A percentile compares a stretch with the other conserved stretches of the same genome.
Conservation (phyloP, 768 basidiomycete species). For the Serpula lacrymans region DNA sequence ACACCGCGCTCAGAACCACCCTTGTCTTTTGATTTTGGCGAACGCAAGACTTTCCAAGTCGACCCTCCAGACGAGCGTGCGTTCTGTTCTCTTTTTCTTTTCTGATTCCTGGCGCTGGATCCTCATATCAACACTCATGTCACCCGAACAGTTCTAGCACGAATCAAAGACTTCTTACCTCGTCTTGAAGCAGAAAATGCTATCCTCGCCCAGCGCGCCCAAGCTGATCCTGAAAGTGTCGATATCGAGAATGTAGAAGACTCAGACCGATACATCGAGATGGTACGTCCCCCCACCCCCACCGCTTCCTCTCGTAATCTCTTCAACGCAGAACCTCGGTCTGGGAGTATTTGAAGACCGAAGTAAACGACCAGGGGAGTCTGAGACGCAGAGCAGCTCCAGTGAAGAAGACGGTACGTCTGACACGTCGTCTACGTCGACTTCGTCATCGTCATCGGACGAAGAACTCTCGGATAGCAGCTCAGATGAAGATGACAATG, state of each 20-base stretch:
- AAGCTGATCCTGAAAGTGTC: constrained; percentile 52
- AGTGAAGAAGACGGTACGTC: constrained; percentile 31
- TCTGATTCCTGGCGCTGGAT: neutral
- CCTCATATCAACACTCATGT: neutral
- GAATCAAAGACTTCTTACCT: constrained; percentile 67
- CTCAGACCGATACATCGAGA: constrained; percentile 59
- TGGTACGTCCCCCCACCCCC: constrained; percentile 39
- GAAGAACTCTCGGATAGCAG: constrained; percentile 10
- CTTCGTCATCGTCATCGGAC: constrained; percentile 12
- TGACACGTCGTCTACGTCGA: constrained; percentile 23
- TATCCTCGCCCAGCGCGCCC: constrained; percentile 42
- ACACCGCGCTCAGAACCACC: constrained; percentile 7
- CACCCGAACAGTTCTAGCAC: constrained; percentile 51
- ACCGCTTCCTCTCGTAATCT: neutral
- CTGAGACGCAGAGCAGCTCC: constrained; percentile 7
- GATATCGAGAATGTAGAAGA: constrained; percentile 64
- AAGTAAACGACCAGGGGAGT: constrained; percentile 15
- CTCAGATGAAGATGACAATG: constrained; percentile 4
- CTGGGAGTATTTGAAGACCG: constrained; percentile 54
- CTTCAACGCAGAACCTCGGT: constrained; percentile 51
- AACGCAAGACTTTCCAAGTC: constrained; percentile 32
- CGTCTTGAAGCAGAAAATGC: constrained; percentile 63
- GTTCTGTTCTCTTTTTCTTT: too few species aligned
- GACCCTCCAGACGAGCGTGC: constrained; percentile 48
- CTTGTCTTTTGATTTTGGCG: constrained; percentile 34